These are phyloP conservation scores for Daldinia vernicosa DNA, from an alignment of 495 filamentous ascomycete genomes.

Conservation along the genomic window DNA sequence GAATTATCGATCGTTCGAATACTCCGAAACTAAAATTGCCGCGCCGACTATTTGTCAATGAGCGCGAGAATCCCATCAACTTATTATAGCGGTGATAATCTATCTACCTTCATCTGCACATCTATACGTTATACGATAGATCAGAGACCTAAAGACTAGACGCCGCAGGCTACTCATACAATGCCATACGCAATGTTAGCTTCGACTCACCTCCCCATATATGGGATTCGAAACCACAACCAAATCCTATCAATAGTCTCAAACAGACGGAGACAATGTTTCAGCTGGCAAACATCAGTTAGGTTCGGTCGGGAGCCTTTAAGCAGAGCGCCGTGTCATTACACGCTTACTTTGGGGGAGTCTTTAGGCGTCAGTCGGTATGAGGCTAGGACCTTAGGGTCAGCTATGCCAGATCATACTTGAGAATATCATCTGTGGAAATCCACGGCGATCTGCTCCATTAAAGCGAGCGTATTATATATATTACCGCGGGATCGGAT, in stretches of 20 bases:
- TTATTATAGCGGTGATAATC: background rate
- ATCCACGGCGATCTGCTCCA: background rate
- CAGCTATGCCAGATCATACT: background rate
- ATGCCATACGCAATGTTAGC: background rate
- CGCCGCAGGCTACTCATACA: background rate
- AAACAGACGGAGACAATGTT: background rate
- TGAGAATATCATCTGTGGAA: background rate
- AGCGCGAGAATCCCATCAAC: background rate
- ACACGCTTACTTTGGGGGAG: background rate
- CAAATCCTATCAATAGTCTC: background rate
- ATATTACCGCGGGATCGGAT: conserved; percentile 1
- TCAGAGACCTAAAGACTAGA: background rate
- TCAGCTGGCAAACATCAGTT: background rate
- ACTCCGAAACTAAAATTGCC: background rate
- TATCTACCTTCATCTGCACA: background rate
- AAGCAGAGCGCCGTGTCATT: background rate
- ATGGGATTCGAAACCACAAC: background rate
- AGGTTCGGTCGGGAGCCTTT: background rate
- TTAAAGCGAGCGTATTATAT: background rate
- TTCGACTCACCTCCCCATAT: background rate
- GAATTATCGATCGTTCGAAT: background rate
- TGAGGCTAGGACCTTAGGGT: background rate
- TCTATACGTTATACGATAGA: background rate
- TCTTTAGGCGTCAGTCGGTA: background rate
- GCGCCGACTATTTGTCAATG: background rate